Base-by-base conservation (phyloP, 352 stramenopile species). In the Phytophthora lateralis region DNA sequence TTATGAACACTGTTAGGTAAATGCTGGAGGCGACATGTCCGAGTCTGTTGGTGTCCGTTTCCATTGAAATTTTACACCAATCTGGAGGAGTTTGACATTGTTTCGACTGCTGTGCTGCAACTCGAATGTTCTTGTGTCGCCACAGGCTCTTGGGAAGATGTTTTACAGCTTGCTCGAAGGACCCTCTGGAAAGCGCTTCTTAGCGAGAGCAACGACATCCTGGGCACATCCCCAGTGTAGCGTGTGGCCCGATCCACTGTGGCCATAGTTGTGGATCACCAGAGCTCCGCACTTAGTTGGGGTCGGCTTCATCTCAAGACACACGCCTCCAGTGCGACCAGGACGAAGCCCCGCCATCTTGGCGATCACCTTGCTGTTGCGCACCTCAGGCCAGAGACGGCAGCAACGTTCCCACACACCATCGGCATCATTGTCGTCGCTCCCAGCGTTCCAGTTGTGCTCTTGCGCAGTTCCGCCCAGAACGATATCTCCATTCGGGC, bases 251-350 rank as follows among this genome's bases (percentile, higher is more conserved):
- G 77, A 89, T 27, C 82, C 82, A 4, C 52, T 69, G 39, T 91
- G 82, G 1, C 64, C 82, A 26, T 91, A 91, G 69, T 89, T 91
- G 74, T 91, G 79, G 68, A 91, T 79, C 32, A 91, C 57, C 2
- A 80, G 3, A 0, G 82, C 76, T 2, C 79, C 76, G 32, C 43
- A 37, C 2, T 37, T 55, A 3, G 67, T 81, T 34, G 55, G 67
- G n/a, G 41, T 39, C 0, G 74, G 18, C 12, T 86, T 69, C 17
- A 78, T 48, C 37, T 83, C 76, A 1, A 91, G 62, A 9, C 80
- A 75, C 45, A 88, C 73, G 14, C 80, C 74, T 11, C 65, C 60
- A 10, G 60, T 32, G 10, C 78, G 78, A 2, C 68, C 56, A 1
- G 82, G 82, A 32, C 82, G 76, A n/a, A 91, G 45, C 0, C 80